Base-by-base conservation (phyloP, 176 grass and related monocot species). In the Oryza meyeriana region DNA sequence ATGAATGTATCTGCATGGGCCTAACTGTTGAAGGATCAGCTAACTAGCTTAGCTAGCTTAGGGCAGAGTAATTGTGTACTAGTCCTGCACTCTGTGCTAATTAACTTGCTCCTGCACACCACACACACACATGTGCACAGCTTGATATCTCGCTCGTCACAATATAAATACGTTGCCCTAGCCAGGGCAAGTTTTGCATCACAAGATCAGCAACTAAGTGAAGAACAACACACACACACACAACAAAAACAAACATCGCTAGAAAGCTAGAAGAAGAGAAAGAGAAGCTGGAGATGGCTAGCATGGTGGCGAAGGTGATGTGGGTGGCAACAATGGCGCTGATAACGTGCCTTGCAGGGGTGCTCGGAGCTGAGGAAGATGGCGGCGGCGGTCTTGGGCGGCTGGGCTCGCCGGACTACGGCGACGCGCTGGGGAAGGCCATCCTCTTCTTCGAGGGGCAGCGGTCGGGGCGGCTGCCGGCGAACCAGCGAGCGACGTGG, bases 361-460 rank as follows among this genome's bases (percentile, higher is more conserved):
- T 70, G 69, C 12, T 70, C 24, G 77, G 63, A 64, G 64, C 39
- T 10, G 62, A n/a, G 45, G 69, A 33, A 2, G 68, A 25, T 10
- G 12, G 1, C 8, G 77, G 12, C 22, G 16, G 10, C 68, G 40
- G 66, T 27, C 69, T 44, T 25, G 18, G 25, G 10, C 45, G 84
- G 12, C 50, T 89, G 30, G 64, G 71, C 20, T 64, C 87, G 44
- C 87, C 77, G 6, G 50, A 92, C 80, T 89, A 92, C 41, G 5
- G 12, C 35, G 35, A 50, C 25, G 87, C 90, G 13, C 50, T 92
- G 45, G 55, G 32, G 8, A 92, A 89, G 80, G 25, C 87, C 36
- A 89, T 92, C 47, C 33, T 77, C 1, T 89, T 89, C 86, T 89
- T 92, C 57, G 90, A 92, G 81, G 90, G 87, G 64, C 87, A 92